These are phyloP conservation scores for Nematocida displodere DNA, from an alignment of 371 early-diverging fungal species.

Conservation along the genomic window DNA sequence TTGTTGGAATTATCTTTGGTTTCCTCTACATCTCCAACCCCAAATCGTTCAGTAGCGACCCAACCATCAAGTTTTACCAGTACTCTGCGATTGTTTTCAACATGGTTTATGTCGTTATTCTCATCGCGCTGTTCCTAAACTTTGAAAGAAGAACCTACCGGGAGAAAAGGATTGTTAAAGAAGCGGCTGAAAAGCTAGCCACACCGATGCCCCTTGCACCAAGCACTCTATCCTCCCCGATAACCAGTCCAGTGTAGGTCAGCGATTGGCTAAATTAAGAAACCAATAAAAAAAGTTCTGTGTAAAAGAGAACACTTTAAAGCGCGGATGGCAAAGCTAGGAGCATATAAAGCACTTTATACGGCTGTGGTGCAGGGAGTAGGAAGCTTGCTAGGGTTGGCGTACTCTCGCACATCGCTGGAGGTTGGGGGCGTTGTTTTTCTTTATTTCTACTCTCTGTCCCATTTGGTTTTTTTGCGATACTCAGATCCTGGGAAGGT, in stretches of 20 bases:
- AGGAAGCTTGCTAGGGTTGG: no score
- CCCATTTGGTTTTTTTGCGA: neutral
- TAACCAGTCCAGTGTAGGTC: neutral
- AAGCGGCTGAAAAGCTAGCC: no score
- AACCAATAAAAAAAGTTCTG: no score
- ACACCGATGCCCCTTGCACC: neutral
- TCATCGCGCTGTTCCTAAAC: conserved; percentile 34
- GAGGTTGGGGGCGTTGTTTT: no score
- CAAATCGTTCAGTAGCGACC: conserved; percentile 23
- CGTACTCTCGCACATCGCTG: no score
- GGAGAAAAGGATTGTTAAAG: neutral
- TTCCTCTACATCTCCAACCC: conserved; percentile 13
- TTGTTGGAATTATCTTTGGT: conserved; percentile 43
- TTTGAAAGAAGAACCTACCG: conserved; percentile 54
- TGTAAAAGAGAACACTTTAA: no score
- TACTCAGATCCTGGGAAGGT: conserved; percentile 42
- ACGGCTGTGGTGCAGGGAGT: no score
- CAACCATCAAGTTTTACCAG: conserved; percentile 33
- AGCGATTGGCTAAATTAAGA: neutral
- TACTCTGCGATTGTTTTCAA: conserved; percentile 40
- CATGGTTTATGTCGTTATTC: conserved; percentile 51
- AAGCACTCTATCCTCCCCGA: neutral
- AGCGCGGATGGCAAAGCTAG: no score
- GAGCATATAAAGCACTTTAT: no score
- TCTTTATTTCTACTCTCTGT: neutral